Conservation (phyloP, 2,329 filamentous ascomycete genomes). For the Fusarium annulatum region DNA sequence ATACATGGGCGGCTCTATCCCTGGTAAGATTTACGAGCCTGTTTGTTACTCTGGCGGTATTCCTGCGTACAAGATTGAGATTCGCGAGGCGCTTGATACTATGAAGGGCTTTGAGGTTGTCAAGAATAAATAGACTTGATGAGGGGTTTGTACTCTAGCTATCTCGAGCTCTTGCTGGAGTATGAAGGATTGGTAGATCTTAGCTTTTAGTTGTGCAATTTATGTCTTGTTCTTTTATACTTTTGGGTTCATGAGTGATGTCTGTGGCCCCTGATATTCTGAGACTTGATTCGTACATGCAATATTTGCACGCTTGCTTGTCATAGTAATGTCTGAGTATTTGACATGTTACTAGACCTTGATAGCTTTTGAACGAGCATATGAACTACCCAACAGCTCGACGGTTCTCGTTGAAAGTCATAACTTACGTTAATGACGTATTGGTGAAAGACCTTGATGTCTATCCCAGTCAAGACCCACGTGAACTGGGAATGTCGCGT, state of each 20-base stretch:
- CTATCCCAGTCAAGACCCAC: background rate
- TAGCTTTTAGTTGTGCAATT: background rate
- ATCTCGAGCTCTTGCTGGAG: background rate
- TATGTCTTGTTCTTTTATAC: background rate
- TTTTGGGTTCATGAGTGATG: too few species aligned
- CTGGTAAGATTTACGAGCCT: slow-evolving; percentile 64
- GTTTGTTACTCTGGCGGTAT: slow-evolving; percentile 60
- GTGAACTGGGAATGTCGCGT: background rate
- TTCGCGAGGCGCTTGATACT: slow-evolving; percentile 32
- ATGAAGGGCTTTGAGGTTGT: slow-evolving; percentile 39
- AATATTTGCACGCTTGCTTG: accelerated
- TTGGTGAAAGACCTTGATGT: background rate
- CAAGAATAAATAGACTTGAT: slow-evolving; percentile 7
- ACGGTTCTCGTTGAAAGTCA: accelerated
- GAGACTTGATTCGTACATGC: accelerated
- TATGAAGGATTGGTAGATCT: background rate
- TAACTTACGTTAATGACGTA: accelerated
- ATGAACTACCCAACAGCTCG: too few species aligned
- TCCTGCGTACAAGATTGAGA: slow-evolving; percentile 47
- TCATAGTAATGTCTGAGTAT: too few species aligned
- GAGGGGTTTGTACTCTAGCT: background rate
- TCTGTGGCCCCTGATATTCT: too few species aligned
- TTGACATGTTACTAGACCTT: background rate
- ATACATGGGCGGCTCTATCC: slow-evolving; percentile 67
- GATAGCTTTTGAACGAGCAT: background rate